Evolutionary conservation across 2,329 filamentous ascomycete genomes (phyloP), one percentile per base, ranked within the genome.

Genomic region (Apiospora arundinis): DNA sequence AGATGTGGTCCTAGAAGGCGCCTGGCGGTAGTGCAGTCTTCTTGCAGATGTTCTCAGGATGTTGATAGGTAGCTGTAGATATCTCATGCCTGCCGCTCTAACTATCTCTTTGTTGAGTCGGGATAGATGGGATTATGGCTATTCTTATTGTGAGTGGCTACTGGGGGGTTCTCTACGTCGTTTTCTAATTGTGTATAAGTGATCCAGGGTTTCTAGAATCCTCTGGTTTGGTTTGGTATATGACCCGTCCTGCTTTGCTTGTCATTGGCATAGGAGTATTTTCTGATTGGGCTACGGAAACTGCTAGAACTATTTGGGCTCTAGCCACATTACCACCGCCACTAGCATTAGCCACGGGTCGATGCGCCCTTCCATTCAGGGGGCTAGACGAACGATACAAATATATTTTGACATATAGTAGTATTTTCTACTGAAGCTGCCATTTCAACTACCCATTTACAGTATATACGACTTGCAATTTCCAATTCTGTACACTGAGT

Each of bases 1-100:
- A 37, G 52, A 21, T 4, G 52, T 21, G 18, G n/a, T 40, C 18
- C 52, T 63, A 16, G 52, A 11, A 18, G 52, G 52, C 9, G 23
- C 16, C 37, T 40, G 52, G 52, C n/a, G 52, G 28, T 63, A 28
- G 52, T 63, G 28, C 52, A 63, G 52, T 16, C 52, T n/a, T 40
- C 52, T 40, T 40, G 52, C 52, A 12, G 28, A 37, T 32, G 52
- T 12, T 63, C 28, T 63, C 52, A 63, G 28, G 52, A 40, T 63
- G 14, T n/a, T 63, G 52, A 11, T 2, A 56, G 49, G 28, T 40
- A 63, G 52, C 1, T 28, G 28, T 63, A 63, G 52, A 37, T 63
- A 63, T 40, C 52, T 63, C 52, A 63, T 63, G 52, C 52, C 52
- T 60, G 52, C 52, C 52, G n/a, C n/a, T n/a, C n/a, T n/a, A n/a